These are phyloP conservation scores for Telopea speciosissima DNA, from an alignment of 177 flowering plant species.

Conservation along the genomic window DNA sequence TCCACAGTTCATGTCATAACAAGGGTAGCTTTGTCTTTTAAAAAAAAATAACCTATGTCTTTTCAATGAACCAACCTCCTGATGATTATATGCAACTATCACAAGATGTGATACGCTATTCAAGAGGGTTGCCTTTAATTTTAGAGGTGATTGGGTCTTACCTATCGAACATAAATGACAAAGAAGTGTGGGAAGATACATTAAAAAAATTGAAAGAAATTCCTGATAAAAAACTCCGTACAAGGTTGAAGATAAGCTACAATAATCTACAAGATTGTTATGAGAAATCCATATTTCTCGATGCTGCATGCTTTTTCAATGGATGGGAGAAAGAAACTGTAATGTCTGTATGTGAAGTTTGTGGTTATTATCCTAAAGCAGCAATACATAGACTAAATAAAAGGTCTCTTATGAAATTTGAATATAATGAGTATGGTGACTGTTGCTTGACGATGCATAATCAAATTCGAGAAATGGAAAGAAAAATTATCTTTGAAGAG, in stretches of 20 bases:
- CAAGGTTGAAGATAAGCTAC: slow-evolving; percentile 1
- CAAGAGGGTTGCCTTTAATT: neutral
- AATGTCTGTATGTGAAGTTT: neutral
- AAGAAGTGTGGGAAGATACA: neutral
- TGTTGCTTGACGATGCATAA: neutral
- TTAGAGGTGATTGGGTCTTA: neutral
- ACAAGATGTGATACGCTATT: neutral
- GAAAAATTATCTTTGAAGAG: neutral
- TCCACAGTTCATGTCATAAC: too few species aligned
- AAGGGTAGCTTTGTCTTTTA: too few species aligned
- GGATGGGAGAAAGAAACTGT: neutral
- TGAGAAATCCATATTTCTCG: neutral
- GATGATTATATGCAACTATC: neutral
- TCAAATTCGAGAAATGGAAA: slow-evolving; percentile 3
- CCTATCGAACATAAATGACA: neutral
- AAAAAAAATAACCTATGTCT: too few species aligned
- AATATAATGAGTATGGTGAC: neutral
- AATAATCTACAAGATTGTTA: neutral
- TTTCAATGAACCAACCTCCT: neutral
- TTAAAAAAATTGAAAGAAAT: neutral
- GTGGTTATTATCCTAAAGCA: neutral
- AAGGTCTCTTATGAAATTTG: neutral
- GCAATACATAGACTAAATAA: neutral
- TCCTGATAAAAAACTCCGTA: neutral
- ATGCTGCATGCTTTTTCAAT: neutral